These are phyloP conservation scores for Tuber magnatum DNA, from an alignment of 495 filamentous ascomycete species.

Conservation along the genomic window DNA sequence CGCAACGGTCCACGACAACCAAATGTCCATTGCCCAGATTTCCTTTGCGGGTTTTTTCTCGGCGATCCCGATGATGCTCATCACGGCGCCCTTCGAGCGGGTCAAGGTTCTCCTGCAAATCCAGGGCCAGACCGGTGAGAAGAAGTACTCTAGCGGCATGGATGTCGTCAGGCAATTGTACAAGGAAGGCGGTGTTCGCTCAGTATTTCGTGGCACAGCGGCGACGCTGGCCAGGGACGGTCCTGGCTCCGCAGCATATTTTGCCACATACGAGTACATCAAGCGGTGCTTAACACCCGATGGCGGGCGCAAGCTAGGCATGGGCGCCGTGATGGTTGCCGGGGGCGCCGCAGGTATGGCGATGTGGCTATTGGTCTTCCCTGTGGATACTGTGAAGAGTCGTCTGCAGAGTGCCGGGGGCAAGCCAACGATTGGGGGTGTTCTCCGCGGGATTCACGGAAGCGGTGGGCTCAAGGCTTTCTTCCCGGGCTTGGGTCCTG, in stretches of 20 bases:
- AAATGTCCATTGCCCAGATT: conserved; percentile 76
- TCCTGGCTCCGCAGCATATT: conserved; percentile 88
- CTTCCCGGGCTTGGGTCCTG: conserved; percentile 94
- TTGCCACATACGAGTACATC: conserved; percentile 92
- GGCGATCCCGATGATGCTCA: conserved; percentile 93
- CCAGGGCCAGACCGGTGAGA: conserved; percentile 87
- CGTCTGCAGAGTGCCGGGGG: conserved; percentile 87
- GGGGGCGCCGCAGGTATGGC: conserved; percentile 88
- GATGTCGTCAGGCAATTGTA: conserved; percentile 97
- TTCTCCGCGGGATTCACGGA: conserved; percentile 68
- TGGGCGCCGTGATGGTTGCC: conserved; percentile 75
- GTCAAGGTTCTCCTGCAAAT: conserved; percentile 98
- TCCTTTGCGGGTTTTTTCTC: conserved; percentile 94
- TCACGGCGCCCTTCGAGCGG: conserved; percentile 96
- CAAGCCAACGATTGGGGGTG: conserved; percentile 71
- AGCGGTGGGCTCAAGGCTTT: conserved; percentile 84
- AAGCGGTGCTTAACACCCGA: conserved; percentile 81
- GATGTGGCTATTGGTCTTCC: conserved; percentile 99
- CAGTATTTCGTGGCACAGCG: conserved; percentile 80
- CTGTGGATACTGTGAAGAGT: conserved; percentile 92
- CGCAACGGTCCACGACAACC: conserved; percentile 58
- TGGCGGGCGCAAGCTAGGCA: conserved; percentile 68
- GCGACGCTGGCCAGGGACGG: conserved; percentile 93
- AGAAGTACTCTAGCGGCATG: conserved; percentile 79
- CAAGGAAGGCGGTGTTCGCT: conserved; percentile 78